phyloP scores from a whole-genome alignment of 306 rosid genomes.

The Cercis canadensis region DNA sequence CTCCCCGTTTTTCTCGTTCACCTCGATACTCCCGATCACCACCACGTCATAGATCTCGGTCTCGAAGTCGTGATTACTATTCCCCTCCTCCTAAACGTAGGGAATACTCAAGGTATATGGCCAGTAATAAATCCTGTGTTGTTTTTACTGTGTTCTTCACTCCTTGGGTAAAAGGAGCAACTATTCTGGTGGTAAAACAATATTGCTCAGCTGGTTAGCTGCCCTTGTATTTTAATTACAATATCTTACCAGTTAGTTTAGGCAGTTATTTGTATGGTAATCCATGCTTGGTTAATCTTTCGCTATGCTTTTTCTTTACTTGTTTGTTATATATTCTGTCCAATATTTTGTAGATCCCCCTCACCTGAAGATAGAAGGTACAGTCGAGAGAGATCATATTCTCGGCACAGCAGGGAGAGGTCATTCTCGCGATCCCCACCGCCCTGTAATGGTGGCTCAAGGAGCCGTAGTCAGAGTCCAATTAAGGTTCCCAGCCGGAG shows the following conservation, averaged over 20 bases:
- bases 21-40: constrained; percentile 77
- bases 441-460: constrained; percentile 66
- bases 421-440: constrained; percentile 71
- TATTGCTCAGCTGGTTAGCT: no score
- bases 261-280: not conserved
- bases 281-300: no score
- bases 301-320: not conserved
- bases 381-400: constrained; percentile 67
- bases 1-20: constrained; percentile 77
- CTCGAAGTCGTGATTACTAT: constrained; percentile 71
- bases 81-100: constrained; percentile 74
- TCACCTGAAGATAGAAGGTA: constrained; percentile 76
- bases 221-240: not conserved
- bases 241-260: not conserved
- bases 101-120: constrained; percentile 77
- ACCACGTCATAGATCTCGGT: constrained; percentile 73
- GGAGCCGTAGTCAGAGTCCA: constrained; percentile 80
- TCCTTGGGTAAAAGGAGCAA: not conserved
- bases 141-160: not conserved
- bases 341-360: constrained; percentile 58
- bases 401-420: constrained; percentile 60
- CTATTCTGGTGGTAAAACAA: not conserved
- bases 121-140: not conserved
- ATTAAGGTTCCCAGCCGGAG: constrained; percentile 54
- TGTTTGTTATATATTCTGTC: constrained; percentile 8